Conservation (phyloP, 148 eudicot species). For the Heliosperma pusillum region DNA sequence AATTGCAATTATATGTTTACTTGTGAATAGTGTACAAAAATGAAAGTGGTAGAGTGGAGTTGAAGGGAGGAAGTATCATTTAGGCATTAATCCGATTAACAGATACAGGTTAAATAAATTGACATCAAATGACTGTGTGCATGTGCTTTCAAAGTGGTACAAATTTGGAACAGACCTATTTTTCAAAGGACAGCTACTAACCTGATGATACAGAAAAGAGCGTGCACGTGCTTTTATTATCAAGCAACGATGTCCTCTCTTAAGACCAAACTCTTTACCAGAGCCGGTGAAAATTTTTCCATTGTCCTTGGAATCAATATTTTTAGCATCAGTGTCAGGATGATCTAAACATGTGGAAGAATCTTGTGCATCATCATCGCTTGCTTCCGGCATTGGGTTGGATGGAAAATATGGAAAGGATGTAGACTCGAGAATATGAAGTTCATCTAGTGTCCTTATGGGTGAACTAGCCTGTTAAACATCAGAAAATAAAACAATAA, state of each 20-base stretch:
- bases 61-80: too few species aligned
- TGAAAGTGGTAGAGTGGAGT: too few species aligned
- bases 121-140: background rate
- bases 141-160: background rate
- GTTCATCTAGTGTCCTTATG: slow-evolving; percentile 70
- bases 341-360: slow-evolving; percentile 18
- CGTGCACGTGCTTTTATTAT: slow-evolving; percentile 85
- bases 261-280: slow-evolving; percentile 51
- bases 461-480: slow-evolving; percentile 84
- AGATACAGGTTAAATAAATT: too few species aligned
- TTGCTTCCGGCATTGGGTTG: slow-evolving; percentile 31
- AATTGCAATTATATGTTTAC: too few species aligned
- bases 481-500: slow-evolving; percentile 10
- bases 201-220: slow-evolving; percentile 98
- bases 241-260: slow-evolving; percentile 68
- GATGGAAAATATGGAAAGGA: slow-evolving; percentile 65
- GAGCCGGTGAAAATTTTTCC: slow-evolving; percentile 31
- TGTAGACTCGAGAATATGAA: slow-evolving; percentile 60
- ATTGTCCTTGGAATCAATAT: slow-evolving; percentile 20
- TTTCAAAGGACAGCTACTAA: slow-evolving; percentile 20
- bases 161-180: background rate
- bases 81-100: too few species aligned
- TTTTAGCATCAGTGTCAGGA: slow-evolving; percentile 2
- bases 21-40: too few species aligned
- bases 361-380: slow-evolving; percentile 20